Evolutionary conservation across 2,329 filamentous ascomycete genomes (phyloP).

Genomic region (Phialocephala sp.): DNA sequence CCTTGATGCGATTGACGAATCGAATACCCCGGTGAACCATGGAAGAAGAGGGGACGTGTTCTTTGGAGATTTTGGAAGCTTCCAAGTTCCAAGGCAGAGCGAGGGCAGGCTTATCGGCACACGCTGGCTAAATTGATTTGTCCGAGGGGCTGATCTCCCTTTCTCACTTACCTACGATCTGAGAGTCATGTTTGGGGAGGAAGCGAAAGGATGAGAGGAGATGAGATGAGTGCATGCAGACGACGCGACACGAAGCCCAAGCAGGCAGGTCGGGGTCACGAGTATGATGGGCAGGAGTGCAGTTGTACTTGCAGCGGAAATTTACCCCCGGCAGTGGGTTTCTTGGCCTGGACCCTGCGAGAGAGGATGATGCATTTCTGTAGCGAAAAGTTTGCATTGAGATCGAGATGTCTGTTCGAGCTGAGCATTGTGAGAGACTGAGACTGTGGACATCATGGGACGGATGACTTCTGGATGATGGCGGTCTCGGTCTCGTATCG

Average conservation of each 20-base stretch:
- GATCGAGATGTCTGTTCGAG: background rate
- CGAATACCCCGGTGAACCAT: background rate
- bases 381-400: background rate
- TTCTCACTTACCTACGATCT: background rate
- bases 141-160: no score
- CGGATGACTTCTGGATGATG: background rate
- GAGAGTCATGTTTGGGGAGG: background rate
- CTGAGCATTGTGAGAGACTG: conserved; percentile 3
- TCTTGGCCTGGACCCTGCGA: conserved; percentile 4
- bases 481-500: background rate
- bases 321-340: background rate
- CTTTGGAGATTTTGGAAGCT: background rate
- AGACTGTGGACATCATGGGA: background rate
- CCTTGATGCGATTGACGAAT: background rate
- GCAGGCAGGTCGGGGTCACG: background rate
- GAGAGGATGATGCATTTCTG: background rate
- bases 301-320: background rate
- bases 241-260: background rate
- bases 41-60: background rate
- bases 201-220: background rate
- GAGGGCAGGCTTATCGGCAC: background rate
- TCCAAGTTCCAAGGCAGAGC: background rate
- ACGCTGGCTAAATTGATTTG: no score
- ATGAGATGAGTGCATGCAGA: conserved; percentile 6
- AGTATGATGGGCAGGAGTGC: conserved; percentile 1